These are phyloP conservation scores for Apiospora malaysiana DNA, from an alignment of 2,329 filamentous ascomycete genomes.

Conservation along the genomic window DNA sequence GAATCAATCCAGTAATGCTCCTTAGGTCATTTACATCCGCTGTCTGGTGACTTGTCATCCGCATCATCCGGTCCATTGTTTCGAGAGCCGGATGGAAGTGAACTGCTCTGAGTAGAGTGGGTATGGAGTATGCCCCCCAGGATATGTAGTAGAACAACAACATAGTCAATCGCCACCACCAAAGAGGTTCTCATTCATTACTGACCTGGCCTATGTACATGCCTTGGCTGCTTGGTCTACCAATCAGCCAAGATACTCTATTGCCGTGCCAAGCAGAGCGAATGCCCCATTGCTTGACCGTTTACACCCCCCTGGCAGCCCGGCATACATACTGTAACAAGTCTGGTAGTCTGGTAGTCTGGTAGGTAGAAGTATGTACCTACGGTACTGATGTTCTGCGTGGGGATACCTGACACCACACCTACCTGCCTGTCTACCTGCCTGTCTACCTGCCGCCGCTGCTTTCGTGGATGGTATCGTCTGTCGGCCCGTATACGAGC, in stretches of 20 bases:
- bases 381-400: not conserved
- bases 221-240: not conserved
- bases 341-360: too few species aligned
- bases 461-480: constrained; percentile 1
- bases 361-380: too few species aligned
- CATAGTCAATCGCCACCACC: not conserved
- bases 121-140: not conserved
- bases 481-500: not conserved
- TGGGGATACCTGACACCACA: constrained; percentile 13
- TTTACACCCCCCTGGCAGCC: not conserved
- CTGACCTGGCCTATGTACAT: not conserved
- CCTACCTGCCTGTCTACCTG: too few species aligned
- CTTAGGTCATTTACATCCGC: not conserved
- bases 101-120: not conserved
- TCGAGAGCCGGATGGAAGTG: constrained; percentile 3
- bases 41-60: constrained; percentile 6
- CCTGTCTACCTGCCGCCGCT: not conserved
- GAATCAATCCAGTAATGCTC: not conserved
- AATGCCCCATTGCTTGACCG: not conserved
- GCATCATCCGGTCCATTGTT: constrained; percentile 15
- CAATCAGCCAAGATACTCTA: not conserved
- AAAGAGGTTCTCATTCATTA: not conserved
- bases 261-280: not conserved
- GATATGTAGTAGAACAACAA: not conserved
- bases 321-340: too few species aligned